Evolutionary conservation across 495 filamentous ascomycete species (phyloP), one percentile per base, ranked within the genome.

Genomic region (Neurospora cerealis): DNA sequence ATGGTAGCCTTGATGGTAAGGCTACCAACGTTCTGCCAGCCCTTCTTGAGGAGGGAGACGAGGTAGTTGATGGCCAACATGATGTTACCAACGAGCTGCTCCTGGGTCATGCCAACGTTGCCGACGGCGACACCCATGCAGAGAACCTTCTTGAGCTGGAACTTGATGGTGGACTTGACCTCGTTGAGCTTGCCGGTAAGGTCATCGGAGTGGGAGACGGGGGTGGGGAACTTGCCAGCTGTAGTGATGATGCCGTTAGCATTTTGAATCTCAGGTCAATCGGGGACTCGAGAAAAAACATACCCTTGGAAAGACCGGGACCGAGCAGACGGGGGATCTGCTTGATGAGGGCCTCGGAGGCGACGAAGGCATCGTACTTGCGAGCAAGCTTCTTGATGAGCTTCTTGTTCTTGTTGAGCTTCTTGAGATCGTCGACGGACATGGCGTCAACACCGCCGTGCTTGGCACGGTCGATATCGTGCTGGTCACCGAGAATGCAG

Each of bases 371-470:
- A 87, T 99, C 96, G 90, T 99, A 98, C 88, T 98, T 98, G 88
- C 94, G 93, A 77, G 96, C 96, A 75, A 99, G 93, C 91, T 98
- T 99, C 93, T 99, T 99, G 91, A 99, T 98, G 79, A 99, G 90
- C 91, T 99, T 99, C 92, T 99, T 99, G 93, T 99, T 99, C 93
- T 98, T 99, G 91, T 99, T 99, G 77, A 99, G 92, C 91, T 99
- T 99, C 92, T 98, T 98, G 85, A 99, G 87, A 85, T 99, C 96
- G 80, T 99, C 96, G 75, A 92, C 86, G 81, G 93, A 96, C 95
- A 98, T 98, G 85, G 95, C 94, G 79, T 99, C 96, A 77, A 97
- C 89, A 80, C 93, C 93, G 80, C 93, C 92, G 87, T 99, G 96
- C 90, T 99, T 99, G 75, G 96, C 95, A 87, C 96, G 93, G 83